Evolutionary conservation across 1,284 basidiomycete species (phyloP), one percentile per base, ranked within the genome.

Genomic region (Chiua sp.): DNA sequence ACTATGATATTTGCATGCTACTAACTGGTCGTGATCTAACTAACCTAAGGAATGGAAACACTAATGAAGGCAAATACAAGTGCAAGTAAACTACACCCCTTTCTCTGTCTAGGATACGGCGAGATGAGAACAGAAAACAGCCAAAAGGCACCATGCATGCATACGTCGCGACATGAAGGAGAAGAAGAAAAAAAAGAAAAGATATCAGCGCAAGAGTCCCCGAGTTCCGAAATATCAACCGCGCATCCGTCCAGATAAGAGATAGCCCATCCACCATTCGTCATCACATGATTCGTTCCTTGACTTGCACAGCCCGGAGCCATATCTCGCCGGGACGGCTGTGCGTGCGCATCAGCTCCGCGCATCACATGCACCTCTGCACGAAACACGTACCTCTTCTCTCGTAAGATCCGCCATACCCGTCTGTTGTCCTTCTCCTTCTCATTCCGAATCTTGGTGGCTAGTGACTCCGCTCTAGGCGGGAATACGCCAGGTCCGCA

Each of bases 321-420:
- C 91, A 92, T 49, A 92, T 88, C 71, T 92, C 90, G 18, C 89
- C 88, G n/a, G 90, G 90, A 23, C 88, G 89, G 68, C 90, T 92
- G 59, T 53, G 6, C 6, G 37, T 7, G 11, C 11, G 33, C 16
- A 15, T 39, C 37, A 39, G 37, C 20, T 39, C 37, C 39, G 51
- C 26, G 51, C 16, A 37, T 26, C 23, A 7, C 46, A 47, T 49
- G 26, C 28, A 46, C n/a, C 32, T 50, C 56, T 37, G 55, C 62
- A n/a, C 6, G 39, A 35, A 53, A 52, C 39, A 78, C 83, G n/a
- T 39, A 91, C 90, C 90, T 92, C 73, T 83, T 85, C 71, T 91
- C 91, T 51, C 91, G 78, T 67, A 93, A 67, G 58, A 93, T 84
- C 63, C 90, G 78, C 73, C 86, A 93, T 30, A 91, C 87, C 60